Conservation (phyloP, 768 basidiomycete genomes). For the Pulveroboletus ravenelii region DNA sequence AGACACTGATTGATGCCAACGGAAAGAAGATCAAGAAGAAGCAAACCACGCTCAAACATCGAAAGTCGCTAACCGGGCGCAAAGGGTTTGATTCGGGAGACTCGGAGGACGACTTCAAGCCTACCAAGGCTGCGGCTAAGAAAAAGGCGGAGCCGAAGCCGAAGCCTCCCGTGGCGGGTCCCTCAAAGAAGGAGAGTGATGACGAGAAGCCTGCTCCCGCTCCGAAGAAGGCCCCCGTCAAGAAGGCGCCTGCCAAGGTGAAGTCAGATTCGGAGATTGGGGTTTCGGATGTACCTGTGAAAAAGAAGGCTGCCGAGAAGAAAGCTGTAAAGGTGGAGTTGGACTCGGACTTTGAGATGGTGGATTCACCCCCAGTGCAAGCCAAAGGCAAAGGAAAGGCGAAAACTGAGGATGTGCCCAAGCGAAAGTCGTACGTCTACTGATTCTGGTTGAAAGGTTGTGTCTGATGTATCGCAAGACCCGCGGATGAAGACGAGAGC, state of each 20-base stretch:
- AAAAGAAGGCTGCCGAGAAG: constrained; percentile 18
- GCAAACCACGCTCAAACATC: constrained; percentile 50
- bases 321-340: constrained; percentile 29
- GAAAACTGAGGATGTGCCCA: constrained; percentile 35
- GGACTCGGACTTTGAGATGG: constrained; percentile 37
- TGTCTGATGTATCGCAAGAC: constrained; percentile 25
- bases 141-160: constrained; percentile 30
- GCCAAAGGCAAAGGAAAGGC: constrained; percentile 45
- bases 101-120: constrained; percentile 55
- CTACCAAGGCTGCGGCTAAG: constrained; percentile 43
- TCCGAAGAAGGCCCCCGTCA: constrained; percentile 30
- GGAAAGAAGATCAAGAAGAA: constrained; percentile 55
- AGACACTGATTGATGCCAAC: constrained; percentile 41
- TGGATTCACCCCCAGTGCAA: constrained; percentile 18
- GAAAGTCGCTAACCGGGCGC: constrained; percentile 46
- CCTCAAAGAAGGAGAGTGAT: constrained; percentile 45
- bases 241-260: constrained; percentile 30
- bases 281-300: constrained; percentile 23
- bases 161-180: constrained; percentile 30
- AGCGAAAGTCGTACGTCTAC: constrained; percentile 63
- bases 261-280: constrained; percentile 40
- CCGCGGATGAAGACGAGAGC: constrained; percentile 32
- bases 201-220: constrained; percentile 29
- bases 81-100: constrained; percentile 34
- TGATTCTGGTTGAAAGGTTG: neutral